phyloP scores from a whole-genome alignment of 768 basidiomycete species.

The Panaeolus cyanescens region DNA sequence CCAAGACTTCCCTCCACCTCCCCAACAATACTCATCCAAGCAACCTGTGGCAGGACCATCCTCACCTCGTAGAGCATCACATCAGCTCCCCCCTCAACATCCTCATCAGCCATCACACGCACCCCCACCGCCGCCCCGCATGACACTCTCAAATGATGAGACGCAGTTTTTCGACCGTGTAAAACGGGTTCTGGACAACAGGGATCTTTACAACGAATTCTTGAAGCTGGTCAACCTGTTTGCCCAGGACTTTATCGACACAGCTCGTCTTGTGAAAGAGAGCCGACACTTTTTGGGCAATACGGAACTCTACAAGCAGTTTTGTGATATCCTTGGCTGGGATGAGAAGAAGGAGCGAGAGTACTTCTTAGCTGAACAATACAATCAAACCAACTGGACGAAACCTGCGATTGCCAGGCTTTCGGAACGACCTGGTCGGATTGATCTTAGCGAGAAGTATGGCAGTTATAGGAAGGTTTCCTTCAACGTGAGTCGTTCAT shows the following conservation, averaged over 20 bases:
- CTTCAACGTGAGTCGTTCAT: constrained; percentile 55
- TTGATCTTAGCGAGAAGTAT: constrained; percentile 70
- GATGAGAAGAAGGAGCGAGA: constrained; percentile 72
- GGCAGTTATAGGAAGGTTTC: constrained; percentile 93
- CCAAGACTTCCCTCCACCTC: constrained; percentile 40
- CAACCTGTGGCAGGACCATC: constrained; percentile 31
- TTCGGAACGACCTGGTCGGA: constrained; percentile 51
- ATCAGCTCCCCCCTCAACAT: constrained; percentile 26
- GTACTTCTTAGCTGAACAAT: constrained; percentile 48
- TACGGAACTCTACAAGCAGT: constrained; percentile 76
- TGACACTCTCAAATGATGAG: constrained; percentile 41
- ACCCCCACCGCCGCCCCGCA: constrained; percentile 27
- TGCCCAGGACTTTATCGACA: constrained; percentile 91
- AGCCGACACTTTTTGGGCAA: constrained; percentile 76
- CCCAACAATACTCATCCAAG: constrained; percentile 33
- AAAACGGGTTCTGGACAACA: constrained; percentile 66
- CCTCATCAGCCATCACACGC: constrained; percentile 27
- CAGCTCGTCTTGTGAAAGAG: constrained; percentile 79
- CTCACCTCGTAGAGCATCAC: constrained; percentile 32
- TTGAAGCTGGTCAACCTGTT: constrained; percentile 94
- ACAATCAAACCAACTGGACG: constrained; percentile 49
- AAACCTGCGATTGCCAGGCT: constrained; percentile 46
- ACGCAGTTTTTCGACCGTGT: constrained; percentile 93
- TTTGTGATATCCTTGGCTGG: constrained; percentile 87
- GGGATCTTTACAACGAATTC: constrained; percentile 91